Evolutionary conservation across 2,329 filamentous ascomycete genomes (phyloP).

Genomic region (Cadophora gregata): DNA sequence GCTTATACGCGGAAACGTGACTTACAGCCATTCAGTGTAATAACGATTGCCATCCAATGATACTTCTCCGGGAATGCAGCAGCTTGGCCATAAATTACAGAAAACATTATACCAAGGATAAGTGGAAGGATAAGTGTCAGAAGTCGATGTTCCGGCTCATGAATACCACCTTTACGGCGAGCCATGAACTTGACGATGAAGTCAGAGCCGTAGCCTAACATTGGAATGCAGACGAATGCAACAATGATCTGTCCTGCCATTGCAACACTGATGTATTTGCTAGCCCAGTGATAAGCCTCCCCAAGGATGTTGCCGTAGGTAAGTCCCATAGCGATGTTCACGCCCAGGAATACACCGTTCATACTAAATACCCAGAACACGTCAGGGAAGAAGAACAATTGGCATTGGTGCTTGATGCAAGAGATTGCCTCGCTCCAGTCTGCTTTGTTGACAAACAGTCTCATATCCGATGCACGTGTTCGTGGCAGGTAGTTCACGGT

Average conservation of each 20-base stretch:
- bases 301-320: constrained; percentile 47
- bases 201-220: constrained; percentile 44
- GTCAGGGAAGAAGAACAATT: constrained; percentile 49
- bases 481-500: constrained; percentile 6
- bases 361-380: constrained; percentile 50
- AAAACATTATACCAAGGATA: constrained; percentile 42
- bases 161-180: constrained; percentile 47
- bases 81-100: constrained; percentile 45
- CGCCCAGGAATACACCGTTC: constrained; percentile 49
- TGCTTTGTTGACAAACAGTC: constrained; percentile 1
- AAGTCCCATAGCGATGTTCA: constrained; percentile 51
- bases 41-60: constrained; percentile 26
- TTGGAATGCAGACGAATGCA: constrained; percentile 31
- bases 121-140: constrained; percentile 44
- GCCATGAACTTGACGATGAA: constrained; percentile 44
- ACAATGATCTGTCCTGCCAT: constrained; percentile 38
- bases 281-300: constrained; percentile 43
- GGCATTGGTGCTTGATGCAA: constrained; percentile 40
- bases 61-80: constrained; percentile 41
- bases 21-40: constrained; percentile 15
- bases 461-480: constrained; percentile 4
- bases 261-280: constrained; percentile 37
- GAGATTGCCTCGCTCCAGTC: constrained; percentile 16
- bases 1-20: background rate
- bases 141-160: constrained; percentile 38